Evolutionary conservation across 805 yeast genomes (phyloP).

Genomic region (Candida suzukii): DNA sequence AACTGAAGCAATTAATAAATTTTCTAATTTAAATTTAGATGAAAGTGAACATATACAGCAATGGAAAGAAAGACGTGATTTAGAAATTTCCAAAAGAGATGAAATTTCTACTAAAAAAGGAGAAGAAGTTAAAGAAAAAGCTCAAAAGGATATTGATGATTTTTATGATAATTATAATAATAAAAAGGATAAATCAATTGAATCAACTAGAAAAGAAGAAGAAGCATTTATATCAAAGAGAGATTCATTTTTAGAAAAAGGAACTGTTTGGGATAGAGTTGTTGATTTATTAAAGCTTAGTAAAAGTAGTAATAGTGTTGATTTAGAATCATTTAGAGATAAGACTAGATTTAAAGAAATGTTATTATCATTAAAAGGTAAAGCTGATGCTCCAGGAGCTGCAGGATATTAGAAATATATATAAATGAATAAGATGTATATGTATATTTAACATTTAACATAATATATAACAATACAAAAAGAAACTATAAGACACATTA

Average conservation of each 20-base stretch:
- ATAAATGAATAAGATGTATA: too few relatives aligned
- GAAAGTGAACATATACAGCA: conserved; percentile 58
- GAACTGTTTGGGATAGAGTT: conserved; percentile 52
- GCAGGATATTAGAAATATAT: conserved; percentile 33
- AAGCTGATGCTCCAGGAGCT: conserved; percentile 50
- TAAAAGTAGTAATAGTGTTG: conserved; percentile 28
- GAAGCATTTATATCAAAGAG: conserved; percentile 65
- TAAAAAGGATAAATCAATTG: conserved; percentile 67
- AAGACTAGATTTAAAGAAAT: conserved; percentile 46
- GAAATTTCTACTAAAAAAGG: conserved; percentile 58
- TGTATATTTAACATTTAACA: too few relatives aligned
- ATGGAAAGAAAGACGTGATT: conserved; percentile 78
- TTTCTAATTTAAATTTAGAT: conserved; percentile 27
- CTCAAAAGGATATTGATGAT: conserved; percentile 79
- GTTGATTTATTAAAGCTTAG: conserved; percentile 34
- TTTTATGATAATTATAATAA: conserved; percentile 86
- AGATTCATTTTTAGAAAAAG: conserved; percentile 50
- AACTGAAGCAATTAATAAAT: conserved; percentile 27
- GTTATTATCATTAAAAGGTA: conserved; percentile 46
- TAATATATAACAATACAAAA: too few relatives aligned
- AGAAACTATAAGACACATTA: too few relatives aligned
- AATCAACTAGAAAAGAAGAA: conserved; percentile 59
- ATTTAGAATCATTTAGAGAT: conserved; percentile 32
- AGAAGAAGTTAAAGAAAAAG: conserved; percentile 62
- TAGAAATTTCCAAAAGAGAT: conserved; percentile 78